Conservation (phyloP, 1,284 basidiomycete genomes). For the Coniferiporia sulphurascens region DNA sequence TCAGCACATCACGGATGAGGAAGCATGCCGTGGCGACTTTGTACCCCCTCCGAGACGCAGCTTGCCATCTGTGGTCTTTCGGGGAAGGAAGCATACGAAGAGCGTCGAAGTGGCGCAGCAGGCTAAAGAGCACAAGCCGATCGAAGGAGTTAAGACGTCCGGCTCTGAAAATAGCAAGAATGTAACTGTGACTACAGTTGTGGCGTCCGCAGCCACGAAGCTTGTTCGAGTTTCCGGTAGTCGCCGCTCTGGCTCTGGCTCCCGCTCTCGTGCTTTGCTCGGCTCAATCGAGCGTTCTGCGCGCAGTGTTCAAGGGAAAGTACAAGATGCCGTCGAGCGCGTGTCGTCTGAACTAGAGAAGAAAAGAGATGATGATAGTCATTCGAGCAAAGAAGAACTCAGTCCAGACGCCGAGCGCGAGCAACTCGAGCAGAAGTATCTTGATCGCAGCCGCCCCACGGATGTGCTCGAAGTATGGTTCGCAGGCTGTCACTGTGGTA, state of each 20-base stretch:
- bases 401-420: constrained; percentile 13
- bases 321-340: constrained; percentile 12
- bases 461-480: constrained; percentile 30
- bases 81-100: neutral
- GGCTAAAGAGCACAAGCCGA: constrained; percentile 6
- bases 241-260: constrained; percentile 1
- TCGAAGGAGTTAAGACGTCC: neutral
- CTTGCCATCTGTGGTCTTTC: neutral
- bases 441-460: constrained; percentile 17
- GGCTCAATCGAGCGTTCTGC: constrained; percentile 13
- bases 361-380: neutral
- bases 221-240: neutral
- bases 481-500: constrained; percentile 25
- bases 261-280: constrained; percentile 9
- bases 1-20: constrained; percentile 9
- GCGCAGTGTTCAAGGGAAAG: neutral
- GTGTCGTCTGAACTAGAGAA: constrained; percentile 7
- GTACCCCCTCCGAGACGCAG: neutral
- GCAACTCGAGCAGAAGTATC: constrained; percentile 18
- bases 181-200: neutral
- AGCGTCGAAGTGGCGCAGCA: neutral
- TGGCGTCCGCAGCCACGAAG: neutral
- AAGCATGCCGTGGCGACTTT: constrained; percentile 14
- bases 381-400: constrained; percentile 9
- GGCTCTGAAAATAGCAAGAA: neutral